A percentile compares a stretch with the other conserved stretches of the same genome.
Conservation (phyloP, 768 basidiomycete species). For the Tylopilus subfusipes region DNA sequence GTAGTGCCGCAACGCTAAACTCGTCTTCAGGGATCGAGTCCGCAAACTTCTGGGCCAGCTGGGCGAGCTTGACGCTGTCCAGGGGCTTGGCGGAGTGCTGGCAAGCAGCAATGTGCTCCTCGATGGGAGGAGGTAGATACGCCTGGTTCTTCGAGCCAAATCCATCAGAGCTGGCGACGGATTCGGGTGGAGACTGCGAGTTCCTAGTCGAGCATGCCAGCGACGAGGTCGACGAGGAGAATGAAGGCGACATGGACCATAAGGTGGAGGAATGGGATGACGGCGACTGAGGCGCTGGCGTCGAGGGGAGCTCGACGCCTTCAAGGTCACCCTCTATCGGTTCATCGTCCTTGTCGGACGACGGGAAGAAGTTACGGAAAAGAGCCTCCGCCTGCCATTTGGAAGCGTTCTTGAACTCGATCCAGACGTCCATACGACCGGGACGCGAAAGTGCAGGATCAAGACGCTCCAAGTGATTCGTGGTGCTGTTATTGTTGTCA, state of each 20-base stretch:
- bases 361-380: conserved; percentile 91
- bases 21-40: conserved; percentile 80
- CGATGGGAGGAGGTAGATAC: conserved; percentile 62
- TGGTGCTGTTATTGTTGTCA: conserved; percentile 50
- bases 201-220: conserved; percentile 32
- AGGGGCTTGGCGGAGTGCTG: conserved; percentile 66
- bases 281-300: conserved; percentile 42
- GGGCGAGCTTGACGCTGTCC: conserved; percentile 57
- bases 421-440: conserved; percentile 90
- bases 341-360: conserved; percentile 49
- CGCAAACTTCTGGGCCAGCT: conserved; percentile 76
- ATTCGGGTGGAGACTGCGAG: conserved; percentile 24
- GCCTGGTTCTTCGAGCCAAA: conserved; percentile 58
- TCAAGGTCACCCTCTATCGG: conserved; percentile 42
- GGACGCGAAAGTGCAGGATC: conserved; percentile 91
- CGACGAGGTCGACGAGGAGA: conserved; percentile 42
- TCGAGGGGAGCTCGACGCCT: conserved; percentile 40
- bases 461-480: conserved; percentile 86
- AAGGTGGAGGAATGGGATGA: conserved; percentile 44
- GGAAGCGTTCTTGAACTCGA: conserved; percentile 85
- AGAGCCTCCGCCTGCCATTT: conserved; percentile 83
- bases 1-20: conserved; percentile 86
- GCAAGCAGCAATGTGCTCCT: conserved; percentile 53
- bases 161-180: conserved; percentile 11
- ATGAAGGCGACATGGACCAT: conserved; percentile 43